phyloP scores from a whole-genome alignment of 192 early-diverging fungal genomes.

The Backusella macrospora region DNA sequence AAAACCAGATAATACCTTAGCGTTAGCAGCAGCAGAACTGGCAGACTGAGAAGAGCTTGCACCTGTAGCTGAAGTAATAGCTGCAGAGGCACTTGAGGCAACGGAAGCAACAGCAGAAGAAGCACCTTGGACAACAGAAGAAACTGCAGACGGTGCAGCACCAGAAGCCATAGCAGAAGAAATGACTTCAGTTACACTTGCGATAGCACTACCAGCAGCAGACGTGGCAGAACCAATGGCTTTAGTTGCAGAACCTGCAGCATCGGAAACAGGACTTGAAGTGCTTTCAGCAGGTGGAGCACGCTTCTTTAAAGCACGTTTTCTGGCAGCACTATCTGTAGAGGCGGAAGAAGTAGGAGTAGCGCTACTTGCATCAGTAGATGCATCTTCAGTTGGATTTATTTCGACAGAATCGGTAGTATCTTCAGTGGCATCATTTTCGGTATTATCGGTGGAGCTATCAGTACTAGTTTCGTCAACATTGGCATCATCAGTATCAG shows the following conservation, averaged over 20 bases:
- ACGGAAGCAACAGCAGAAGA: background rate
- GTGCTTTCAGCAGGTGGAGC: background rate
- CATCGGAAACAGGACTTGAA: background rate
- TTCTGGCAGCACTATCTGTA: background rate
- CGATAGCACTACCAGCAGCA: conserved; percentile 6
- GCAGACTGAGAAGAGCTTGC: background rate
- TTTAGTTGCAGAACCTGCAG: background rate
- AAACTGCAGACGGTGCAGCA: conserved; percentile 12
- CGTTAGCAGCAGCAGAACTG: background rate
- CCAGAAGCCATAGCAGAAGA: background rate
- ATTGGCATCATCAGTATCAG: background rate
- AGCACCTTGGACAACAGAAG: background rate
- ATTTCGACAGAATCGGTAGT: too few relatives aligned
- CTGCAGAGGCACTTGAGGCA: background rate
- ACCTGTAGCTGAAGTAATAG: background rate
- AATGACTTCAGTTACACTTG: background rate
- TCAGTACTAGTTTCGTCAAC: too few relatives aligned
- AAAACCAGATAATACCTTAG: background rate
- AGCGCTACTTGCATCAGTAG: background rate
- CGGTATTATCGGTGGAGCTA: too few relatives aligned
- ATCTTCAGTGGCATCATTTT: conserved; percentile 1
- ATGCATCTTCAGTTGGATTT: too few relatives aligned
- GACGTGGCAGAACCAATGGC: background rate
- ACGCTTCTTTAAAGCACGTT: background rate
- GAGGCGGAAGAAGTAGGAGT: background rate